Evolutionary conservation across 768 basidiomycete genomes (phyloP).

Genomic region (Mycena albidolilacea): DNA sequence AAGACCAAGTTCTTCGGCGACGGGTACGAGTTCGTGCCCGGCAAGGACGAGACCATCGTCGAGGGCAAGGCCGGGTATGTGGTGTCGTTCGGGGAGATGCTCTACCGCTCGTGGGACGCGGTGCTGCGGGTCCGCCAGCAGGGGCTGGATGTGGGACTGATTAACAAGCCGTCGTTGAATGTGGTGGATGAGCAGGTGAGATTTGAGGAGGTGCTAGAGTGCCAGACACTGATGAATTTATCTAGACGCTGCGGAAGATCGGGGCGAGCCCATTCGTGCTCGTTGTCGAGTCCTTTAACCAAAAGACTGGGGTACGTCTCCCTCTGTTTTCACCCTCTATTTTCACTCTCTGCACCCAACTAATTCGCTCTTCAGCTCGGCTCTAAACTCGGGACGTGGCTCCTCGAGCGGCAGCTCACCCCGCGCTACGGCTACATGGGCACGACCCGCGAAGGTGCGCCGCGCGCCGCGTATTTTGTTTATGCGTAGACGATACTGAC

Average conservation of each 20-base stretch:
- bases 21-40: constrained; percentile 84
- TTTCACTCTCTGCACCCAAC: neutral
- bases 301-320: constrained; percentile 82
- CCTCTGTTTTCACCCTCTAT: neutral
- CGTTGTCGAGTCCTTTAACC: constrained; percentile 89
- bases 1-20: constrained; percentile 74
- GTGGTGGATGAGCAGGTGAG: constrained; percentile 84
- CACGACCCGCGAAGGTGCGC: constrained; percentile 76
- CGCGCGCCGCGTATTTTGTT: constrained; percentile 32
- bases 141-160: constrained; percentile 85
- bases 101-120: constrained; percentile 88
- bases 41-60: constrained; percentile 86
- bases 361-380: constrained; percentile 64
- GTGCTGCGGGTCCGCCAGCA: constrained; percentile 79
- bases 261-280: constrained; percentile 85
- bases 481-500: constrained; percentile 49
- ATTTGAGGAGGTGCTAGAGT: neutral
- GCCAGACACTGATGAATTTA: constrained; percentile 38
- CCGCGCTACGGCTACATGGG: constrained; percentile 90
- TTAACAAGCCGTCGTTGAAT: constrained; percentile 90
- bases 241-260: constrained; percentile 75
- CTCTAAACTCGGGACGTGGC: constrained; percentile 89
- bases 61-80: constrained; percentile 88
- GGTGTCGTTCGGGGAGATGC: constrained; percentile 89
- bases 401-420: constrained; percentile 84